phyloP scores from a whole-genome alignment of 495 filamentous ascomycete genomes.

The Symbiotaphrina buchneri region DNA sequence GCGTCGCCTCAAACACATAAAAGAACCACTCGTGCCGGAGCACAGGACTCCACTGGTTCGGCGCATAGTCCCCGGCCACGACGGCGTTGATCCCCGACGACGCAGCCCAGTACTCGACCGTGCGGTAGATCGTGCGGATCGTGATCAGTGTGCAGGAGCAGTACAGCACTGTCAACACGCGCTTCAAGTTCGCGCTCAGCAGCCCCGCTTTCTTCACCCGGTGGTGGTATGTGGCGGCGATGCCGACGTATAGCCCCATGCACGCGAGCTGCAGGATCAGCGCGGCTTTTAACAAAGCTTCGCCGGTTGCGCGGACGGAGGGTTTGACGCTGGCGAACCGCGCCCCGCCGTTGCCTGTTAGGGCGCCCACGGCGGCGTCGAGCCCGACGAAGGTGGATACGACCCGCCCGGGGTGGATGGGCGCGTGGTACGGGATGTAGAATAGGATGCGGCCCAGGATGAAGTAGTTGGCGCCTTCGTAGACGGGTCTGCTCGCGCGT shows the following conservation, averaged over 20 bases:
- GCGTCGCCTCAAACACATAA: slow-evolving; percentile 40
- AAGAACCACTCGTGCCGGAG: slow-evolving; percentile 50
- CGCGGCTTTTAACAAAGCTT: slow-evolving; percentile 37
- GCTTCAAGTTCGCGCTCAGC: too few relatives aligned
- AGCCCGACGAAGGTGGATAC: slow-evolving; percentile 51
- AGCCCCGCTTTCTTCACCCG: too few relatives aligned
- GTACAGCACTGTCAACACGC: slow-evolving; percentile 21
- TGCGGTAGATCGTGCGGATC: slow-evolving; percentile 40
- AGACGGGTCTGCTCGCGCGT: slow-evolving; percentile 29
- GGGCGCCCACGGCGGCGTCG: slow-evolving; percentile 33
- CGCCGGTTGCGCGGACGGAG: slow-evolving; percentile 23
- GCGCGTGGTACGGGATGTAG: slow-evolving; percentile 56
- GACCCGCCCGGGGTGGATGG: slow-evolving; percentile 57
- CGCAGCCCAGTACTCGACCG: slow-evolving; percentile 34
- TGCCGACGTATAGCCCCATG: too few relatives aligned
- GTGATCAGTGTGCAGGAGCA: slow-evolving; percentile 34
- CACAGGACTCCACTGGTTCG: slow-evolving; percentile 22
- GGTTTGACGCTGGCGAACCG: slow-evolving; percentile 26
- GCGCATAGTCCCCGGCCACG: slow-evolving; percentile 12
- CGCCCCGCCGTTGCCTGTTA: slow-evolving; percentile 48
- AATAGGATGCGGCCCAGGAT: slow-evolving; percentile 55
- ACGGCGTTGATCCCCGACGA: slow-evolving; percentile 11
- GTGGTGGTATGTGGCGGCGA: too few relatives aligned
- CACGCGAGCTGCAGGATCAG: slow-evolving; percentile 46
- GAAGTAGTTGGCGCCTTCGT: slow-evolving; percentile 54